phyloP scores from a whole-genome alignment of 1,284 basidiomycete genomes.

The Irpex sp. region DNA sequence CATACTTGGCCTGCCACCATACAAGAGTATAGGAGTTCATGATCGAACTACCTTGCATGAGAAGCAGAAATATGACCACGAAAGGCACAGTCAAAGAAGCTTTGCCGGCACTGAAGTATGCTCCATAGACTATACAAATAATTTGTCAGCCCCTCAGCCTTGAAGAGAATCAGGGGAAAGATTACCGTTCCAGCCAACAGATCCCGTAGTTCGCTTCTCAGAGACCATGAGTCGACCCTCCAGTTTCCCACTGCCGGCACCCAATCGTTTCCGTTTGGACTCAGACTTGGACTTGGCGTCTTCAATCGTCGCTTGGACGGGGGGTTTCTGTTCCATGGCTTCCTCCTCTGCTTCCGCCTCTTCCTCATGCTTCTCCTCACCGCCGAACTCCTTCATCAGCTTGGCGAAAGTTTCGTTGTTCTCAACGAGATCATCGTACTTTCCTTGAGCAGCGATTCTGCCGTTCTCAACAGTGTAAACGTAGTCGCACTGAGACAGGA shows the following conservation, averaged over 20 bases:
- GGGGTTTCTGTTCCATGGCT: slow-evolving; percentile 22
- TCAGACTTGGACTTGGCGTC: slow-evolving; percentile 37
- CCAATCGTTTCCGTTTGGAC: slow-evolving; percentile 31
- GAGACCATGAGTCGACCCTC: slow-evolving; percentile 60
- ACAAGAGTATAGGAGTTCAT: slow-evolving; percentile 58
- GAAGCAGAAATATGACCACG: slow-evolving; percentile 45
- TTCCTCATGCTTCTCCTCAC: slow-evolving; percentile 38
- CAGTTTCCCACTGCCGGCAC: slow-evolving; percentile 55
- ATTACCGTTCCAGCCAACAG: slow-evolving; percentile 49
- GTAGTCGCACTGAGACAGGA: slow-evolving; percentile 62
- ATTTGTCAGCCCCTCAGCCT: not conserved
- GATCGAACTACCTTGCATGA: slow-evolving; percentile 62
- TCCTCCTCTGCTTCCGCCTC: slow-evolving; percentile 33
- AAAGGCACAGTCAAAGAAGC: slow-evolving; percentile 53
- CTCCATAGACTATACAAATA: slow-evolving; percentile 52
- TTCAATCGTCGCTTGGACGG: slow-evolving; percentile 23
- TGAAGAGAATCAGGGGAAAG: slow-evolving; percentile 1
- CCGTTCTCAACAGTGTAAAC: slow-evolving; percentile 61
- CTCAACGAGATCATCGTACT: slow-evolving; percentile 50
- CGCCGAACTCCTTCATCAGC: slow-evolving; percentile 63
- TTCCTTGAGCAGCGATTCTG: slow-evolving; percentile 58
- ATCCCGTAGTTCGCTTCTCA: slow-evolving; percentile 62
- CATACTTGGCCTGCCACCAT: slow-evolving; percentile 68
- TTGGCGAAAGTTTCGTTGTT: slow-evolving; percentile 53
- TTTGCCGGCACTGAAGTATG: slow-evolving; percentile 62